Conservation (phyloP, 2,329 filamentous ascomycete species). For the Arthrinium puccinioides region DNA sequence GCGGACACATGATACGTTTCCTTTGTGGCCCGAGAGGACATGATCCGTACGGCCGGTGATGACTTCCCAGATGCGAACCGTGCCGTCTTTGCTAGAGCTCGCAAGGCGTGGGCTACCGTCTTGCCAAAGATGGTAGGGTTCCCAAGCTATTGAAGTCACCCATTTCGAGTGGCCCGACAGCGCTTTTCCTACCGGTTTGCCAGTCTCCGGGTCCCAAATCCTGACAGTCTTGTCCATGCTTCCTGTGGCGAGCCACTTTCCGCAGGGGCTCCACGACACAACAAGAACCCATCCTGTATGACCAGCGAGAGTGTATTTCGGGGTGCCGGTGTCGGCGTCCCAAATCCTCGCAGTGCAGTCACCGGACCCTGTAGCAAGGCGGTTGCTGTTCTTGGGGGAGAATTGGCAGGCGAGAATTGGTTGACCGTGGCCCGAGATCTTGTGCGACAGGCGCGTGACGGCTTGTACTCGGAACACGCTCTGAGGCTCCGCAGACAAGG, state of each 20-base stretch:
- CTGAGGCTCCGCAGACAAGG: conserved; percentile 65
- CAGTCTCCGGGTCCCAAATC: conserved; percentile 80
- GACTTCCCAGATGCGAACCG: conserved; percentile 79
- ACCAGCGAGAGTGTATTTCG: conserved; percentile 75
- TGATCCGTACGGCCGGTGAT: conserved; percentile 72
- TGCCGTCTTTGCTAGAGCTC: conserved; percentile 83
- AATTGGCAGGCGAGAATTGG: conserved; percentile 83
- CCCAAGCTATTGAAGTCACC: conserved; percentile 84
- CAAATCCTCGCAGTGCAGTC: conserved; percentile 89
- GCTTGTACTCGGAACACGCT: conserved; percentile 90
- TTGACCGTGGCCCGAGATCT: conserved; percentile 85
- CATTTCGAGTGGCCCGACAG: conserved; percentile 85
- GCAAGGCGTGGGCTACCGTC: conserved; percentile 72
- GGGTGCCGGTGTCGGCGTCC: conserved; percentile 92
- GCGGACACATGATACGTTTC: conserved; percentile 79
- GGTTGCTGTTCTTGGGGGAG: conserved; percentile 67
- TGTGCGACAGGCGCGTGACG: conserved; percentile 81
- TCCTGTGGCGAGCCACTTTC: conserved; percentile 73
- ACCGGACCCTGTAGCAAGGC: conserved; percentile 81
- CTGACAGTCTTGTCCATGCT: conserved; percentile 91
- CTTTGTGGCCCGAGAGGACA: conserved; percentile 82
- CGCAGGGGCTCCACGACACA: conserved; percentile 82
- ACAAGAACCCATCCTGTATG: conserved; percentile 87
- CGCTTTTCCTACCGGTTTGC: conserved; percentile 61
- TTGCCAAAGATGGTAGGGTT: conserved; percentile 80